Percentiles rank a stretch among this genome's conserved stretches.
These are phyloP conservation scores for Paramecium sonneborni DNA, from an alignment of 73 alveolate genomes.

Conservation along the genomic window DNA sequence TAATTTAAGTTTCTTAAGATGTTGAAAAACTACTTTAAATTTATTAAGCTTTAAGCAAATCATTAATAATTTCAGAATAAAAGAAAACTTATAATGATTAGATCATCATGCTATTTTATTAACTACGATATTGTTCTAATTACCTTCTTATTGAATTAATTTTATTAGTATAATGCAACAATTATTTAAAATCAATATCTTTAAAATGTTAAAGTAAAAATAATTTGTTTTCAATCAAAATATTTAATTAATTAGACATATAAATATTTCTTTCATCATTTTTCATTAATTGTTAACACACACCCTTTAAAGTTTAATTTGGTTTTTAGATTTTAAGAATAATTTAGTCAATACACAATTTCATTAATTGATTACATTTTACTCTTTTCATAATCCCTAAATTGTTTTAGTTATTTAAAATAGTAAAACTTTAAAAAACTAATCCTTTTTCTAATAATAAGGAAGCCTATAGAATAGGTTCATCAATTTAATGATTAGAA, in stretches of 20 bases:
- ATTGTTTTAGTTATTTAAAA: not conserved
- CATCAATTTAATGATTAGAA: not conserved
- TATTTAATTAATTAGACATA: not conserved
- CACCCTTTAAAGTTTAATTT: not conserved
- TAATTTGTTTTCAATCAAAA: not conserved
- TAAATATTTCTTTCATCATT: not conserved
- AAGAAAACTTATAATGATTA: not conserved
- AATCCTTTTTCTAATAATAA: not conserved
- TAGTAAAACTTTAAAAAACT: not conserved
- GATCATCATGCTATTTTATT: not conserved
- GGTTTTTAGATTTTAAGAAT: not conserved
- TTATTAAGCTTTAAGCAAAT: not conserved
- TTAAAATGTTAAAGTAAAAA: not conserved
- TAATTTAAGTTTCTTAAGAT: not conserved
- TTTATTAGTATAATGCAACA: not conserved
- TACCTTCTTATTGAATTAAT: not conserved
- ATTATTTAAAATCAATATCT: not conserved
- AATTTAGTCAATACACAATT: not conserved
- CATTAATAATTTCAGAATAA: conserved; percentile 6
- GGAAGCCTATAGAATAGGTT: not conserved
- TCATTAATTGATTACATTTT: not conserved
- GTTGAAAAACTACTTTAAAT: not conserved
- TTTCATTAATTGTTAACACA: not conserved
- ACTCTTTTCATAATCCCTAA: not conserved
- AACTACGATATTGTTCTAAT: not conserved